phyloP scores from a whole-genome alignment of 306 rosid species.

The Cucumis hystrix region DNA sequence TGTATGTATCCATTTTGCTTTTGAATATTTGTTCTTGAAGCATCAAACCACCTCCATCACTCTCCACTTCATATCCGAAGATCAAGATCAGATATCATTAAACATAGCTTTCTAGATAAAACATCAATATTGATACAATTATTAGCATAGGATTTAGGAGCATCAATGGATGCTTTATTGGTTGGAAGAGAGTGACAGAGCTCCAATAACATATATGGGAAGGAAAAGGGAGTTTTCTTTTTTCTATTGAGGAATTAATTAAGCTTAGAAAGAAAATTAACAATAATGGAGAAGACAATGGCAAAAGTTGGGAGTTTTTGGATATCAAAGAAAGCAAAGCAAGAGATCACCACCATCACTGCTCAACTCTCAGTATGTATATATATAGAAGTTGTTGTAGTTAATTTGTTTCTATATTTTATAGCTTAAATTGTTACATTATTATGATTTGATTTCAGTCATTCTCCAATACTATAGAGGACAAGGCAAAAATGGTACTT shows the following conservation, averaged over 20 bases:
- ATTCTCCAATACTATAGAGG: neutral
- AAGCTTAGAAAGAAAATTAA: neutral
- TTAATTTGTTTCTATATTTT: no score
- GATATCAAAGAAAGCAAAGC: slow-evolving; percentile 3
- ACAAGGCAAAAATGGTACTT: neutral
- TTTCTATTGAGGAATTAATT: neutral
- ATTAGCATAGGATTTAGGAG: no score
- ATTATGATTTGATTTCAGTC: neutral
- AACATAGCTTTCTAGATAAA: no score
- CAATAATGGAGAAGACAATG: neutral
- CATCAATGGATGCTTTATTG: no score
- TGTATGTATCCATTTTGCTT: neutral
- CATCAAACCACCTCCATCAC: neutral
- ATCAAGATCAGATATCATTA: no score
- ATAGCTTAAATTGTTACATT: no score
- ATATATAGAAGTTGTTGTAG: no score
- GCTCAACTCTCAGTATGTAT: neutral
- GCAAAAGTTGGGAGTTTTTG: slow-evolving; percentile 1
- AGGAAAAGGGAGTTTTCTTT: neutral
- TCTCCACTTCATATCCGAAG: no score
- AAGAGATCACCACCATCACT: neutral
- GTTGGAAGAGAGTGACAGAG: no score
- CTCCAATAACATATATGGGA: neutral
- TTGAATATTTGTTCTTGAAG: neutral
- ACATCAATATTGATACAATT: no score